Evolutionary conservation across 352 stramenopile genomes (phyloP).

Genomic region (Plasmopara muralis): DNA sequence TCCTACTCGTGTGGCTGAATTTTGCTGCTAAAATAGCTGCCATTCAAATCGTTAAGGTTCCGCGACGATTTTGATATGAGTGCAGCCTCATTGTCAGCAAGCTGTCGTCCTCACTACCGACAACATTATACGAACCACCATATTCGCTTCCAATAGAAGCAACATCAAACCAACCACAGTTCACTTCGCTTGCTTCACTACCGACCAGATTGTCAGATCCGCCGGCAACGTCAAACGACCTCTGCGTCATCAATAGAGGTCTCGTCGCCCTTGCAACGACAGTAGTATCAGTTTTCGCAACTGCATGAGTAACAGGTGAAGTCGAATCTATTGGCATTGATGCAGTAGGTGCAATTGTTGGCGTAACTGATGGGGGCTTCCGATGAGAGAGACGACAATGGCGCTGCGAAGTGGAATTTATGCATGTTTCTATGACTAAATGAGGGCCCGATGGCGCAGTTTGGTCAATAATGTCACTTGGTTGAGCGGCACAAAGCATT

Average conservation of each 20-base stretch:
- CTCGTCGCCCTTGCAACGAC: conserved; percentile 5
- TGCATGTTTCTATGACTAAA: background rate
- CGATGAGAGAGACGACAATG: background rate
- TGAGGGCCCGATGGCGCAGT: background rate
- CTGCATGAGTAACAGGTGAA: background rate
- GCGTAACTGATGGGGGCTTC: background rate
- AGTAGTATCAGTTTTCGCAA: conserved; percentile 1
- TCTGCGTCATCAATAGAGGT: conserved; percentile 12
- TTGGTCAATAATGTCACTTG: background rate
- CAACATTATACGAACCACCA: conserved; percentile 12
- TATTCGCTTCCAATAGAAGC: conserved; percentile 9
- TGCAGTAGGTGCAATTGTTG: background rate
- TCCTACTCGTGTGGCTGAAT: conserved; percentile 16
- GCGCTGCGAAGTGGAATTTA: background rate
- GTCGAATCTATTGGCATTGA: background rate
- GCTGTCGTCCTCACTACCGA: conserved; percentile 5
- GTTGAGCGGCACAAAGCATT: background rate
- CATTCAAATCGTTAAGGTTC: conserved; percentile 13
- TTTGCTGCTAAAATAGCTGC: conserved; percentile 20
- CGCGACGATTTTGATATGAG: conserved; percentile 24
- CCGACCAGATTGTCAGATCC: conserved; percentile 3
- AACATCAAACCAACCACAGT: conserved; percentile 17
- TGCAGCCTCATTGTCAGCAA: too few species aligned
- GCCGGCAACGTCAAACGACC: background rate
- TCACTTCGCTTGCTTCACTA: conserved; percentile 7